Base-by-base conservation (phyloP, 2,329 filamentous ascomycete species). In the Plenodomus biglobosus region DNA sequence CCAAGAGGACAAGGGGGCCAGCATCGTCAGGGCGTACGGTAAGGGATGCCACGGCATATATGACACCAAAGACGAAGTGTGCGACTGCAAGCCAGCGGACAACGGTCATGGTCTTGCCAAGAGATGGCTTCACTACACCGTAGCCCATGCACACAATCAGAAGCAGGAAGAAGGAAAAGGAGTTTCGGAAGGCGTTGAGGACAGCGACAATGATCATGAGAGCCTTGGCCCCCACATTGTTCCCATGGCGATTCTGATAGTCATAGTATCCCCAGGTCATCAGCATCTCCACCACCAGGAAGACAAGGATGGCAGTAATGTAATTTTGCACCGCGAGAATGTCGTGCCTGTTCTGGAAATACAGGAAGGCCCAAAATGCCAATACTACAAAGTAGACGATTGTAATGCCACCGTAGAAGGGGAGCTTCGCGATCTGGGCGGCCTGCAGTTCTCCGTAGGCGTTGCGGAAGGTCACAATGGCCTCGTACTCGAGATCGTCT, bases 201-300 rank as follows among this genome's bases (percentile, higher is more conserved):
- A 97, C 80, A 32, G 91, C 91, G n/a, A 96, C 92, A 19, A 96
- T 76, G 16, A 96, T 85, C 75, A 99, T 87, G 47, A 97, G 79
- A 5, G 87, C 87, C 70, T 95, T 96, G 48, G 90, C 85, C 38
- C 89, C 85, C 2, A 87, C 71, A 66, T 91, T 96, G 44, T 90
- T 84, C 35, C 94, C 94, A 66, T 96, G 85, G 34, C 87, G 83
- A 72, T 99, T 99, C 68, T 95, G 85, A 70, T 89, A 97, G 74
- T 99, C 94, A 72, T 97, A 99, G 76, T 95, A 99, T 37, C 90
- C 91, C 94, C 94, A 99, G 1, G 94, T 99, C 83, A 97, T 92
- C 66, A 97, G 78, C 85, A 97, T 96, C 72, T 99, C 94, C 15
- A 97, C 75, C 15, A 97, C 90, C 37, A 99, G 77, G 75, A 99